Base-by-base conservation (phyloP, 306 rosid species). In the Heteromeles arbutifolia region DNA sequence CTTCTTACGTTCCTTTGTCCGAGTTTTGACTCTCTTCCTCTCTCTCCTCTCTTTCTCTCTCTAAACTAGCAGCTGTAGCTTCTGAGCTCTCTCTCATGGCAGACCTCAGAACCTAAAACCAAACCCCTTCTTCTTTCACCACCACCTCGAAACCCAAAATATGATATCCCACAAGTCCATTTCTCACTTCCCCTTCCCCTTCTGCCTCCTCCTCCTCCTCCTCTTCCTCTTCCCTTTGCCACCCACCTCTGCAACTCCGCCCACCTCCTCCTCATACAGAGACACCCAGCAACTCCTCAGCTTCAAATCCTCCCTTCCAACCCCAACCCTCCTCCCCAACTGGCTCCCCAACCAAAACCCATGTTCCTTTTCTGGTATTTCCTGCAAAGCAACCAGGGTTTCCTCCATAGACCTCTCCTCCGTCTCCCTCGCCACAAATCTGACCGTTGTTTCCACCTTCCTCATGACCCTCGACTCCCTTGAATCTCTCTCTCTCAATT, bases 331-430 rank as follows among this genome's bases (percentile, higher is more conserved):
- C 1, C 96, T 96, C 31, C 44, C 50, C 0, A 34, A 79, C 82
- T 96, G 99, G 99, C 80, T 96, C 7, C 86, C 88, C 1, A 83
- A 81, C 67, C 81, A 37, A 52, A 69, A 80, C 86, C 92, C 92
- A 2, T 96, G 99, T 62, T 44, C 65, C 8, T 96, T 92, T 78
- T 34, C 69, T 1, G 91, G 96, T n/a, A 78, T 96, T 52, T 72
- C 75, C 70, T 92, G 99, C 79, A 85, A 86, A 73, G 82, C 76
- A 64, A 59, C 83, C 79, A 74, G 80, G 44, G 67, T 90, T 13
- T 83, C 90, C 70, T 77, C 92, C 81, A 89, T 96, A 73, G 87
- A 92, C 86, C 88, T 96, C 37, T 85, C 84, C 83, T 29, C 1
- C 39, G 15, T 72, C 41, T 21, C 83, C 1, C 65, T 96, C n/a